Evolutionary conservation across 345 rosid genomes (phyloP).

Genomic region (Acer campestre): DNA sequence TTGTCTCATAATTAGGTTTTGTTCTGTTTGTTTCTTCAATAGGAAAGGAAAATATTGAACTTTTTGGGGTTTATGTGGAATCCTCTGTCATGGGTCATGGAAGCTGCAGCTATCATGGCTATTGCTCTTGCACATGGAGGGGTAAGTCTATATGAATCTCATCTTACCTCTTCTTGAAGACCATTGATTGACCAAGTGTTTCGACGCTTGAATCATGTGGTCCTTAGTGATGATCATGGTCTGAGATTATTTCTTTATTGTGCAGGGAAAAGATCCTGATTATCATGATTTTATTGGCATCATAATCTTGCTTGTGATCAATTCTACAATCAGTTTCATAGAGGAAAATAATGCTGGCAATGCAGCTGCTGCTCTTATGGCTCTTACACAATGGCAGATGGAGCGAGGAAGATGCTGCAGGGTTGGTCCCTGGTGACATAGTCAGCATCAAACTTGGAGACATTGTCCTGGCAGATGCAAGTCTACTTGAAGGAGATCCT

Average conservation of each 20-base stretch:
- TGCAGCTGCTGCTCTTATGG: conserved; percentile 76
- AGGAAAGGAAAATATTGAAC: too few relatives aligned
- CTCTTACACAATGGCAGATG: background rate
- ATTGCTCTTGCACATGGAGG: conserved; percentile 72
- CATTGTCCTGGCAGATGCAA: too few relatives aligned
- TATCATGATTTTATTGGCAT: conserved; percentile 62
- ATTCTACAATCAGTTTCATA: conserved; percentile 65
- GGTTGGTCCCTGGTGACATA: too few relatives aligned
- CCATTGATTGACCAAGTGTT: background rate
- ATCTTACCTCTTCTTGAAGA: too few relatives aligned
- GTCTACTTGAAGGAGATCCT: too few relatives aligned
- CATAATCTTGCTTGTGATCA: conserved; percentile 41
- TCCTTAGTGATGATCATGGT: background rate
- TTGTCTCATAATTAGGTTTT: too few relatives aligned
- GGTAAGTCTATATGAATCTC: conserved; percentile 27
- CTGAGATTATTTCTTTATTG: conserved; percentile 4
- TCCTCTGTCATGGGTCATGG: conserved; percentile 79
- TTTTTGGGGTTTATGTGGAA: too few relatives aligned
- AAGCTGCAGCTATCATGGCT: conserved; percentile 75
- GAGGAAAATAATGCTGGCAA: conserved; percentile 79
- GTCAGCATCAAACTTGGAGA: too few relatives aligned
- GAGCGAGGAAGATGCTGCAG: too few relatives aligned
- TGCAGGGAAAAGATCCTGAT: conserved; percentile 60
- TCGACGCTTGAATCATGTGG: too few relatives aligned
- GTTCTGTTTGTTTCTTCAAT: too few relatives aligned